A percentile compares a stretch with the other conserved stretches of the same genome.
phyloP scores from a whole-genome alignment of 257 asterid genomes.

The Nicotiana paniculata region DNA sequence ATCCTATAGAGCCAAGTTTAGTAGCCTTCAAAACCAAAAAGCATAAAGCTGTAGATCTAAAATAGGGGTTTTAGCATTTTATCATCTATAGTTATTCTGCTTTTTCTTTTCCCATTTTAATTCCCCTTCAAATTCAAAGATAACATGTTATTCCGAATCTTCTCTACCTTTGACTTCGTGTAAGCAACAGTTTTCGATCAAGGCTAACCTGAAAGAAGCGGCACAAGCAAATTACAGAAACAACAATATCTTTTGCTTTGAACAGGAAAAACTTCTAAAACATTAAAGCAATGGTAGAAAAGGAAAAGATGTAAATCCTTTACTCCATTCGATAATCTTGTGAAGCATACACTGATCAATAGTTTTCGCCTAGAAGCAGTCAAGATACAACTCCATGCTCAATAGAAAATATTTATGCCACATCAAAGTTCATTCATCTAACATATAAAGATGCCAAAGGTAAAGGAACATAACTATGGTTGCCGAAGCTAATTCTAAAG shows the following conservation, averaged over 20 bases:
- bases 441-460: conserved; percentile 17
- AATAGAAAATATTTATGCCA: conserved; percentile 11
- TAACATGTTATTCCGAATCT: not conserved
- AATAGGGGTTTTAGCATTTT: not conserved
- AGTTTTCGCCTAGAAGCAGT: conserved; percentile 15
- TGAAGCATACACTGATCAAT: not conserved
- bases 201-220: not conserved
- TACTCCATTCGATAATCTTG: not conserved
- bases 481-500: not conserved
- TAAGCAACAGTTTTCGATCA: too few species aligned
- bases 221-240: not conserved
- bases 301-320: not conserved
- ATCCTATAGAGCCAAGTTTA: not conserved
- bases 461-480: conserved; percentile 13
- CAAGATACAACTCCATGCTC: conserved; percentile 14
- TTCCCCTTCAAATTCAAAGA: not conserved
- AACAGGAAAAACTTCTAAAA: not conserved
- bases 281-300: not conserved
- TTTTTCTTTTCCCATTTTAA: not conserved
- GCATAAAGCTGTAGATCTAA: not conserved
- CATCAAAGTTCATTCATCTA: conserved; percentile 21
- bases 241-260: not conserved
- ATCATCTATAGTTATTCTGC: not conserved
- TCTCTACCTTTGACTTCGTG: not conserved
- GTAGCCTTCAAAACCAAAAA: not conserved